Evolutionary conservation across 768 basidiomycete genomes (phyloP).

Genomic region (Aureoboletus auriporus): DNA sequence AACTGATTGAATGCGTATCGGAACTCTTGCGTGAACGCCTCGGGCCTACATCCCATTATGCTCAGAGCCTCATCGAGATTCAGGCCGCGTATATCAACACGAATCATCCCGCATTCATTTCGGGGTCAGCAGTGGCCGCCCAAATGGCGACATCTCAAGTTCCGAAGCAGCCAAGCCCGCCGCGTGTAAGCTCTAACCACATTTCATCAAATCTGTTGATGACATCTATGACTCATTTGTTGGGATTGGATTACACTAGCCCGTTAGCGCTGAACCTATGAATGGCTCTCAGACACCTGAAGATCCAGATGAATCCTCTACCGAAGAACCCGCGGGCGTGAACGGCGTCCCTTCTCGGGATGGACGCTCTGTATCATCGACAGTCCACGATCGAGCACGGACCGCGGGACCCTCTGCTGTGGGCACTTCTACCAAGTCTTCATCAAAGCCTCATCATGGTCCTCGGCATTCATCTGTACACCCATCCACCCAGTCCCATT

Average conservation of each 20-base stretch:
- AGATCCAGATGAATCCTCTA: constrained; percentile 63
- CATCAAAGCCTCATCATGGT: constrained; percentile 27
- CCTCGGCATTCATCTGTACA: constrained; percentile 31
- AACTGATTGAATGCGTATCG: constrained; percentile 94
- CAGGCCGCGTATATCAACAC: constrained; percentile 99
- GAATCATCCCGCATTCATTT: constrained; percentile 93
- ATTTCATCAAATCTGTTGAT: constrained; percentile 2
- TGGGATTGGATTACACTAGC: constrained; percentile 36
- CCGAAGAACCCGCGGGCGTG: constrained; percentile 50
- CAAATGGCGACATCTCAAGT: constrained; percentile 41
- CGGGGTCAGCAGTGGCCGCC: constrained; percentile 65
- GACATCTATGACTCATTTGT: neutral
- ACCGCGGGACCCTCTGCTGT: constrained; percentile 35
- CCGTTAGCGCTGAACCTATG: constrained; percentile 57
- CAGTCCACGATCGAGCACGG: constrained; percentile 71
- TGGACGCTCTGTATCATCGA: constrained; percentile 72
- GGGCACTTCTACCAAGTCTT: constrained; percentile 22
- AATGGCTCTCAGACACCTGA: constrained; percentile 50
- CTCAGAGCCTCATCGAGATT: constrained; percentile 91
- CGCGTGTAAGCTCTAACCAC: constrained; percentile 45
- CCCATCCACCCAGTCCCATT: constrained; percentile 30
- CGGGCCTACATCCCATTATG: constrained; percentile 95
- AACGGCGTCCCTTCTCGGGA: constrained; percentile 54
- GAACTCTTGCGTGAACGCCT: constrained; percentile 92
- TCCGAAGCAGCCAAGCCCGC: constrained; percentile 41